phyloP scores from a whole-genome alignment of 805 yeast genomes.

The Kluyveromyces nonfermentans region DNA sequence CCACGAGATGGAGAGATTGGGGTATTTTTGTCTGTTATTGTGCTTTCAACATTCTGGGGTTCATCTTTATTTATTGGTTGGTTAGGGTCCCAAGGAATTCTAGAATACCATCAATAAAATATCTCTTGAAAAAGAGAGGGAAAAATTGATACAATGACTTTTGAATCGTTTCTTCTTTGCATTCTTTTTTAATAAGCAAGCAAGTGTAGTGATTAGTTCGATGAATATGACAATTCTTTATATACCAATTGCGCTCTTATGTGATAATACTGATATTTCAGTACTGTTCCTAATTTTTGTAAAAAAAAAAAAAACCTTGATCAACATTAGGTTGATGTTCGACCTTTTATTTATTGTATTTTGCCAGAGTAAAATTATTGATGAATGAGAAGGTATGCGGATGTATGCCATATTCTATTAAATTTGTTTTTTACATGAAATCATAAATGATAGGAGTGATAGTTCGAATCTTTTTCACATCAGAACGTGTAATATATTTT shows the following conservation, averaged over 20 bases:
- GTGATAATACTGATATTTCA: too few relatives aligned
- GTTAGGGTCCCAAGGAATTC: constrained; percentile 53
- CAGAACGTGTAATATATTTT: not conserved
- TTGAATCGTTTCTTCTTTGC: not conserved
- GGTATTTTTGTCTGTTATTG: constrained; percentile 47
- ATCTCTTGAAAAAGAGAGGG: not conserved
- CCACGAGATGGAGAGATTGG: constrained; percentile 45
- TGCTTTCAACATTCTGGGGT: constrained; percentile 33
- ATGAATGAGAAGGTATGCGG: not conserved
- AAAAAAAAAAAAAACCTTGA: too few relatives aligned
- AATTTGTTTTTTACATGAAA: not conserved
- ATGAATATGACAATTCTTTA: too few relatives aligned
- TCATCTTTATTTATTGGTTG: constrained; percentile 42
- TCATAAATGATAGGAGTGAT: not conserved
- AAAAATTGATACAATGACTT: too few relatives aligned
- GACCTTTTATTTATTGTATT: too few relatives aligned
- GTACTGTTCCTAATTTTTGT: too few relatives aligned
- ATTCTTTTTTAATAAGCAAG: too few relatives aligned
- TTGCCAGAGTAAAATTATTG: too few relatives aligned
- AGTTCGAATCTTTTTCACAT: not conserved
- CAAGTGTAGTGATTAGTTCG: not conserved
- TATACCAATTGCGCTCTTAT: too few relatives aligned
- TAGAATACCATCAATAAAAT: not conserved
- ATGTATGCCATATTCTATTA: not conserved
- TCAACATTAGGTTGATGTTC: too few relatives aligned